phyloP scores from a whole-genome alignment of 2,329 filamentous ascomycete genomes.

The Scleromitrula shiraiana region DNA sequence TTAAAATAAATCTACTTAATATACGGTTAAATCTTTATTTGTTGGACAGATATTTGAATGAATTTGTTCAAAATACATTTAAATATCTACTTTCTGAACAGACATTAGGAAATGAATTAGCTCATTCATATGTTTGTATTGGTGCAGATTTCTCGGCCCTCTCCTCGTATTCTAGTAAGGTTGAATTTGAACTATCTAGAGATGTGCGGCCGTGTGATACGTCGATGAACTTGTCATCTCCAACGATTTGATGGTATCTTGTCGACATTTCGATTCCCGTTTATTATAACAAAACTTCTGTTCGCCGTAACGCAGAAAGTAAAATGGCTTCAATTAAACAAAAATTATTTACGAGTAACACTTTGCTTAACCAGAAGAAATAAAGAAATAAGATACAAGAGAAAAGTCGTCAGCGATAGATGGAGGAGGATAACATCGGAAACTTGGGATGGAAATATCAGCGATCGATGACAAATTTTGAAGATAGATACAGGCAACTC shows the following conservation, averaged over 20 bases:
- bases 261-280: constrained; percentile 15
- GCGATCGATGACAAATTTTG: neutral
- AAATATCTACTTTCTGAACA: too few relatives aligned
- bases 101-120: too few relatives aligned
- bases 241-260: constrained; percentile 22
- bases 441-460: neutral
- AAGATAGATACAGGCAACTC: neutral
- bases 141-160: neutral
- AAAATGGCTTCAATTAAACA: neutral
- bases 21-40: constrained; percentile 7
- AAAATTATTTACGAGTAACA: neutral
- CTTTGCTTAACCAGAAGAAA: neutral
- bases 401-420: neutral
- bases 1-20: too few relatives aligned
- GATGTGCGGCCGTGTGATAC: constrained; percentile 16
- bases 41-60: too few relatives aligned
- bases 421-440: neutral
- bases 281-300: neutral
- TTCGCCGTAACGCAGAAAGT: neutral
- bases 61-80: too few relatives aligned
- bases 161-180: constrained; percentile 20
- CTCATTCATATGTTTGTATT: too few relatives aligned
- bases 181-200: constrained; percentile 15
- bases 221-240: constrained; percentile 22
- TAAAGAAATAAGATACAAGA: neutral